Conservation (phyloP, 192 early-diverging fungal genomes). For the Umbelopsis ramanniana region DNA sequence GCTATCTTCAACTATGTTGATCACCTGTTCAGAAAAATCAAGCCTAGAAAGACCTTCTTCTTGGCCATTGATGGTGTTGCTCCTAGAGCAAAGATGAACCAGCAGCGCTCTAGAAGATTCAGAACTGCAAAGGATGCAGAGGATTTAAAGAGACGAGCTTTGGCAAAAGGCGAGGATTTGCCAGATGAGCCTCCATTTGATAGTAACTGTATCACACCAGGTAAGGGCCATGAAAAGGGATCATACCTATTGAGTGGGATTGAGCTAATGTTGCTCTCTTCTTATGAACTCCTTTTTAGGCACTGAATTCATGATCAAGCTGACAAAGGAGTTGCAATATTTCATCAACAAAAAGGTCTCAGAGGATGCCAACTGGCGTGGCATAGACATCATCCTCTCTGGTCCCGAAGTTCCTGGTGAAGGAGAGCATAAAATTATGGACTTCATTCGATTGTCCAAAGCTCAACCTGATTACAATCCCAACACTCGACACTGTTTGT, state of each 20-base stretch:
- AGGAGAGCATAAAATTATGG: conserved; percentile 99
- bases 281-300: conserved; percentile 46
- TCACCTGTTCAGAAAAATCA: conserved; percentile 89
- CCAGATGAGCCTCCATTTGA: conserved; percentile 83
- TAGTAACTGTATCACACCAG: conserved; percentile 98
- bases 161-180: conserved; percentile 71
- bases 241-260: not conserved
- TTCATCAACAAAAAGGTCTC: conserved; percentile 89
- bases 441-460: conserved; percentile 90
- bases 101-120: conserved; percentile 96
- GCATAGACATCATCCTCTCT: conserved; percentile 90
- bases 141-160: conserved; percentile 64
- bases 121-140: conserved; percentile 87
- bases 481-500: conserved; percentile 92
- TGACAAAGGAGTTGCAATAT: conserved; percentile 87
- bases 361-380: conserved; percentile 88
- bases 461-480: conserved; percentile 82
- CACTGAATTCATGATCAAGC: conserved; percentile 93
- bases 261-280: too few relatives aligned
- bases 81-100: conserved; percentile 99
- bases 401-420: conserved; percentile 96
- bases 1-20: conserved; percentile 97
- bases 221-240: conserved; percentile 33
- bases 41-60: conserved; percentile 93
- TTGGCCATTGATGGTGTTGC: conserved; percentile 96